Conservation (phyloP, 2,329 filamentous ascomycete genomes). For the Penicillium sp. region DNA sequence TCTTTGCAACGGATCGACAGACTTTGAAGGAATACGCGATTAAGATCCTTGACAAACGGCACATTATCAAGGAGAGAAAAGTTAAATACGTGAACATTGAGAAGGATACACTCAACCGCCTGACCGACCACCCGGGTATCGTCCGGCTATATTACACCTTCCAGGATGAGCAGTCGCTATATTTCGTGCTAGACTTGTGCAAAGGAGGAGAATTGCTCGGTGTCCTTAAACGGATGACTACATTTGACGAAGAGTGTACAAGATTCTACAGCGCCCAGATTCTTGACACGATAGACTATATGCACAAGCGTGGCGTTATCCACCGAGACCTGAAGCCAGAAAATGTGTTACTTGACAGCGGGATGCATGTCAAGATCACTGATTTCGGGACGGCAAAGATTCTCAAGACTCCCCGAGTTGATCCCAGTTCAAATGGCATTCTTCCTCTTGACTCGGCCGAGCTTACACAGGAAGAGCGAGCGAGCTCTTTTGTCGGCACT, state of each 20-base stretch:
- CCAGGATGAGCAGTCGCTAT: slow-evolving; percentile 91
- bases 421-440: slow-evolving; percentile 47
- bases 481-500: slow-evolving; percentile 94
- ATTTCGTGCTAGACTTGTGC: slow-evolving; percentile 94
- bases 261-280: slow-evolving; percentile 95
- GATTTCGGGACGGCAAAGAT: slow-evolving; percentile 99
- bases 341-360: slow-evolving; percentile 89
- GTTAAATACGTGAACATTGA: slow-evolving; percentile 99
- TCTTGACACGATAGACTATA: slow-evolving; percentile 92
- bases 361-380: slow-evolving; percentile 98
- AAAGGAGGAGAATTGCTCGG: slow-evolving; percentile 88
- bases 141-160: slow-evolving; percentile 98
- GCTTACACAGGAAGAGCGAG: slow-evolving; percentile 66
- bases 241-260: slow-evolving; percentile 93
- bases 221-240: slow-evolving; percentile 88
- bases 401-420: slow-evolving; percentile 59
- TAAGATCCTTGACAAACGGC: slow-evolving; percentile 95
- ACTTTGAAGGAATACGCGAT: slow-evolving; percentile 95
- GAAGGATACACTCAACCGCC: slow-evolving; percentile 92
- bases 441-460: slow-evolving; percentile 53
- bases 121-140: slow-evolving; percentile 95
- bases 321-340: slow-evolving; percentile 96
- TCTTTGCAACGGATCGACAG: slow-evolving; percentile 88
- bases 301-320: slow-evolving; percentile 94
- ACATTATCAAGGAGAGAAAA: slow-evolving; percentile 99